Evolutionary conservation across 2,329 filamentous ascomycete genomes (phyloP).

Genomic region (Huntiella savannae): DNA sequence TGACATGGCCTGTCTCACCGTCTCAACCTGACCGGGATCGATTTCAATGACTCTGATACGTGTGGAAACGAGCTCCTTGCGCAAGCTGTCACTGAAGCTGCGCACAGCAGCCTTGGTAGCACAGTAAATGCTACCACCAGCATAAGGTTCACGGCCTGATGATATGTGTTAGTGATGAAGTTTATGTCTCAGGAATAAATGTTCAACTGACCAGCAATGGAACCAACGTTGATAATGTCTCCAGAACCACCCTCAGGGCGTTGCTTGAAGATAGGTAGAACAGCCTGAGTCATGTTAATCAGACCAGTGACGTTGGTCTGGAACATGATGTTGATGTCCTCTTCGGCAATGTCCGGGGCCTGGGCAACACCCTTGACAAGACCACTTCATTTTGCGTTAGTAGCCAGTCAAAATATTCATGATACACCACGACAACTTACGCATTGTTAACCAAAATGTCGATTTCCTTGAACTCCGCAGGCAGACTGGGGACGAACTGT

Average conservation of each 20-base stretch:
- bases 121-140: slow-evolving; percentile 79
- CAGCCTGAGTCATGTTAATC: slow-evolving; percentile 89
- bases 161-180: not conserved
- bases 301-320: slow-evolving; percentile 84
- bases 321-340: slow-evolving; percentile 78
- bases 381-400: slow-evolving; percentile 34
- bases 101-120: slow-evolving; percentile 79
- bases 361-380: slow-evolving; percentile 76
- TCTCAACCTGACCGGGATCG: slow-evolving; percentile 86
- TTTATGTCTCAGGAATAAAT: not conserved
- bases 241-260: slow-evolving; percentile 58
- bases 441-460: slow-evolving; percentile 92
- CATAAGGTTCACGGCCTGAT: slow-evolving; percentile 55
- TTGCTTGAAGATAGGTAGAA: slow-evolving; percentile 64
- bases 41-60: slow-evolving; percentile 71
- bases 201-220: slow-evolving; percentile 46
- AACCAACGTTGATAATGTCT: slow-evolving; percentile 90
- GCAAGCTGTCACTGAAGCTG: slow-evolving; percentile 63
- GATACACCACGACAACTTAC: slow-evolving; percentile 31
- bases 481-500: slow-evolving; percentile 52
- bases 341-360: slow-evolving; percentile 62
- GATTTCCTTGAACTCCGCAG: slow-evolving; percentile 66
- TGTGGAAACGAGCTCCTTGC: slow-evolving; percentile 66
- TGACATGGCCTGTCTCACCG: slow-evolving; percentile 26
- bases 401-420: slow-evolving; percentile 2